A percentile compares a stretch with the other conserved stretches of the same genome.
Evolutionary conservation across 768 basidiomycete species (phyloP).

Genomic region (Dendrothele bispora): DNA sequence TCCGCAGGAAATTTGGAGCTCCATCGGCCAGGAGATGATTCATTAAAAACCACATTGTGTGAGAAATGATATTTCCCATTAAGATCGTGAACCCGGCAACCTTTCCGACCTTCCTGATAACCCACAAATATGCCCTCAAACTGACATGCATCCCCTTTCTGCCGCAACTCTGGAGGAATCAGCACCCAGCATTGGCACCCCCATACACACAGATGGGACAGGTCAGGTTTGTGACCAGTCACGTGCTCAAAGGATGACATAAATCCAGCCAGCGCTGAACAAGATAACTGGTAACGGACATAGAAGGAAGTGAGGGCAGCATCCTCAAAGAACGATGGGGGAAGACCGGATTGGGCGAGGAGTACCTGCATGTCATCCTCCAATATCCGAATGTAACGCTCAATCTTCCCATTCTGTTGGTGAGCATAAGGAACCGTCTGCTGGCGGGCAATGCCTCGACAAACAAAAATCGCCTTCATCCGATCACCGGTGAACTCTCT

Average conservation of each 20-base stretch:
- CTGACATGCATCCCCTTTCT: not conserved
- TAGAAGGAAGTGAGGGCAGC: not conserved
- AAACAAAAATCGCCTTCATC: not conserved
- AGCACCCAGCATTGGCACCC: constrained; percentile 4
- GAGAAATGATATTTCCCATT: no score
- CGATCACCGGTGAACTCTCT: not conserved
- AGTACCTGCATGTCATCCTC: not conserved
- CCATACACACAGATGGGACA: not conserved
- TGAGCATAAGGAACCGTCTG: constrained; percentile 17
- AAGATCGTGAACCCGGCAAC: no score
- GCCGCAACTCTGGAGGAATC: not conserved
- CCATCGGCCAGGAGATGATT: no score
- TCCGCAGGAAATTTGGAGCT: no score
- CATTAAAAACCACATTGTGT: no score
- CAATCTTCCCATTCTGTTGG: constrained; percentile 24
- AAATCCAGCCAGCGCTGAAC: not conserved
- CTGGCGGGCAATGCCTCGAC: not conserved
- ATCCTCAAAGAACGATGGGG: not conserved
- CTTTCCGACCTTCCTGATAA: not conserved
- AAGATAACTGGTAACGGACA: not conserved
- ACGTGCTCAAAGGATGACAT: constrained; percentile 4
- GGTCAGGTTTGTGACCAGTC: not conserved
- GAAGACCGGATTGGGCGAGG: not conserved
- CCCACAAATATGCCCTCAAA: not conserved
- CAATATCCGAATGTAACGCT: not conserved